Conservation (phyloP, 1,284 basidiomycete genomes). For the Chiua sp. region DNA sequence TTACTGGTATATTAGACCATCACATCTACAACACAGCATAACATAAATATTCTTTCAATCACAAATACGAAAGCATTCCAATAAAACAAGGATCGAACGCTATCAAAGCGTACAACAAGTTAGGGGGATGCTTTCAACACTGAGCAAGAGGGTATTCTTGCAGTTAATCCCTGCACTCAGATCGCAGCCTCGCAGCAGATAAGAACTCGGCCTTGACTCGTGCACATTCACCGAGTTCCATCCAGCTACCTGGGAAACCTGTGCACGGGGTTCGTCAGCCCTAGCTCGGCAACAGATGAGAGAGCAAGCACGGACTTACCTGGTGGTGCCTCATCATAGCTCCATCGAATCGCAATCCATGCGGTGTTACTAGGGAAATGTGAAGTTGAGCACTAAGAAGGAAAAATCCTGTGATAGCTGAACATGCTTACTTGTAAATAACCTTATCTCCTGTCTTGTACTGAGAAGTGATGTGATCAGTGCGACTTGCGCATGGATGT, state of each 20-base stretch:
- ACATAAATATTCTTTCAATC: not conserved
- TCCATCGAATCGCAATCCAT: slow-evolving; percentile 29
- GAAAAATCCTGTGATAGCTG: not conserved
- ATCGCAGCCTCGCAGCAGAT: not conserved
- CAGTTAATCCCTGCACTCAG: not conserved
- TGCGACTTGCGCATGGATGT: not conserved
- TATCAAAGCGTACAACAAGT: not conserved
- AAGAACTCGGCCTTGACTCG: not conserved
- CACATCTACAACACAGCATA: not conserved
- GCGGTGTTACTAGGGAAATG: slow-evolving; percentile 15
- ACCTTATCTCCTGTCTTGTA: slow-evolving; percentile 21
- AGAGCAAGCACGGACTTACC: slow-evolving; percentile 7
- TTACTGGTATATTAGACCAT: too few species aligned
- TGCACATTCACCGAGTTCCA: slow-evolving; percentile 17
- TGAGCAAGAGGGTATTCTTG: not conserved
- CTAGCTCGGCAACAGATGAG: not conserved
- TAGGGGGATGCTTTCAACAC: not conserved
- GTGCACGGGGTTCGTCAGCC: not conserved
- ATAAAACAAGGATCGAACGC: not conserved
- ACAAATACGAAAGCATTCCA: not conserved
- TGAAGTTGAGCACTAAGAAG: too few species aligned
- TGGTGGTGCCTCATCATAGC: slow-evolving; percentile 20
- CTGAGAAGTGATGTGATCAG: slow-evolving; percentile 11
- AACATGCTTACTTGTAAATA: slow-evolving; percentile 20
- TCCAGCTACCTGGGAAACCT: slow-evolving; percentile 23